Evolutionary conservation across 2,329 filamentous ascomycete genomes (phyloP), one percentile per base, ranked within the genome.

Genomic region (Trichoderma sp.): DNA sequence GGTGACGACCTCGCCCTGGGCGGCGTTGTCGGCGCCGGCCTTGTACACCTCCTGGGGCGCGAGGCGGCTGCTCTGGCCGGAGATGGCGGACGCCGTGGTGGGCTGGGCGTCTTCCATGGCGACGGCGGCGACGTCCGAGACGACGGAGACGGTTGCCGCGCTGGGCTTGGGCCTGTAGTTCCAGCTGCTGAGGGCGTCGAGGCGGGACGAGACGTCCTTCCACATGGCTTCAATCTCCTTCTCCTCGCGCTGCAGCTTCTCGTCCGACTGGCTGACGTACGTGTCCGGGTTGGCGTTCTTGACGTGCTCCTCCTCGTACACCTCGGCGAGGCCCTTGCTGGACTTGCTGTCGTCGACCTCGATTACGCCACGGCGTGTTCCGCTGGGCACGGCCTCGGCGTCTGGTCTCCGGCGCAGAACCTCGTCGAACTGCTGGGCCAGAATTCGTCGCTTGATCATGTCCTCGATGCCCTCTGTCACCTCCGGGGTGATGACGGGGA

Each of bases 61-160:
- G 76, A 99, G 90, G 87, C 93, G 93, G 81, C 92, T 94, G 78
- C 91, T 87, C 63, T 89, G 90, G 72, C 91, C 91, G 16, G 88
- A 88, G 75, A 95, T 91, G 59, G 93, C 94, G 81, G 92, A 92
- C 60, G 94, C 93, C 0, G 93, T 94, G 18, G 93, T 93, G 8
- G 97, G 96, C 80, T 97, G 93, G 1, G 95, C 96, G 82, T 99
- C 97, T 86, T 99, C 97, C 93, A 98, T 97, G 79, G 91, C 89
- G 78, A 98, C 92, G 4, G 94, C 95, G n/a, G 95, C 94, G 4
- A 97, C 94, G 84, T 98, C 96, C 31, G 94, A 90, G 41, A 98
- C 93, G 74, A 98, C 93, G 60, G 94, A 95, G 77, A 99, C 90
- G 63, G 91, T 91, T n/a, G 94, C 91, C 69, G 93, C 93, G 2